Evolutionary conservation across 345 rosid species (phyloP).

Genomic region (Passiflora organensis): DNA sequence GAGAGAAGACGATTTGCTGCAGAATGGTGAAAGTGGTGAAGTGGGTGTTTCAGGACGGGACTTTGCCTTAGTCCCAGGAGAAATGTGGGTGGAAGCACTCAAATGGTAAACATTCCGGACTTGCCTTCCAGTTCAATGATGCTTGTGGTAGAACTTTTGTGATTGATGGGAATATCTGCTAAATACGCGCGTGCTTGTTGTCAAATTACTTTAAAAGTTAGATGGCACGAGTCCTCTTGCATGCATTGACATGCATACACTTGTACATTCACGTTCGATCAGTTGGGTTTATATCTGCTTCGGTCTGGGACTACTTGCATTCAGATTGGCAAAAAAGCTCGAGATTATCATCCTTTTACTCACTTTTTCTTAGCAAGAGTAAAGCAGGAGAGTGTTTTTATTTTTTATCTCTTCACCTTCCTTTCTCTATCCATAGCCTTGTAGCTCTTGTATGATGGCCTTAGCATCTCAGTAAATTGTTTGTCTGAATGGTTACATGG

Average conservation of each 20-base stretch:
- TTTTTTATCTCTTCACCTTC: no score
- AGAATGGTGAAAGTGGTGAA: constrained; percentile 53
- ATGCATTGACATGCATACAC: no score
- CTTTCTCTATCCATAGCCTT: background rate
- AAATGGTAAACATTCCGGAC: constrained; percentile 52
- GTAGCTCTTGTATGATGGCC: background rate
- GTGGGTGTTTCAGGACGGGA: constrained; percentile 84
- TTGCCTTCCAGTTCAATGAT: background rate
- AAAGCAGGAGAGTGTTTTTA: no score
- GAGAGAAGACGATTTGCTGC: constrained; percentile 58
- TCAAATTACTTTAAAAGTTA: background rate
- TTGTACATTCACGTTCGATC: no score
- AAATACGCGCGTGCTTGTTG: no score
- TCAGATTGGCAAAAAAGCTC: no score
- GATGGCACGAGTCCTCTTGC: background rate
- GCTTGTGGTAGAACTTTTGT: background rate
- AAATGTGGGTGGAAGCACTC: constrained; percentile 93
- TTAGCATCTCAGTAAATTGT: background rate
- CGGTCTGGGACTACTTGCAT: no score
- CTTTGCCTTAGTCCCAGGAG: constrained; percentile 86
- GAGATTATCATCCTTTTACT: no score
- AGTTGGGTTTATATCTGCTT: no score
- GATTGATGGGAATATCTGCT: background rate
- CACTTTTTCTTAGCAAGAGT: no score
- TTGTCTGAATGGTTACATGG: background rate